Base-by-base conservation (phyloP, 2,329 filamentous ascomycete genomes). In the Calonectria naviculata region DNA sequence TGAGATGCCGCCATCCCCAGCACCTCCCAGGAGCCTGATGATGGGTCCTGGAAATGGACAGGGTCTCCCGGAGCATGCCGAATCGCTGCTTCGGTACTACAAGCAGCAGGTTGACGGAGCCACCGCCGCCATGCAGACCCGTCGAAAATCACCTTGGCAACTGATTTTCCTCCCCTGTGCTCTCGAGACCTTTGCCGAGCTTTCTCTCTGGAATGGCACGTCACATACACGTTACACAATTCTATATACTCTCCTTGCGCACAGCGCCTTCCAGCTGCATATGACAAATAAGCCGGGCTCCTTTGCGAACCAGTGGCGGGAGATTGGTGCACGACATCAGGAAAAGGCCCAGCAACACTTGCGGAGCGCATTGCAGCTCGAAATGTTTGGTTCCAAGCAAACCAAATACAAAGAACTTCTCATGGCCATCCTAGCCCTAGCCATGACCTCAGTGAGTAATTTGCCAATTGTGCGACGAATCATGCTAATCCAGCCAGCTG, bases 401-500 rank as follows among this genome's bases (percentile, higher is more conserved):
- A 80, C 82, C 5, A 85, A 85, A 34, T 87, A 87, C 65, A 86
- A 85, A 28, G 82, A 84, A 8, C 80, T 85, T 1, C 74, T 87
- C 9, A 86, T 87, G 81, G 84, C 85, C 0, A 81, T 87, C 0
- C 78, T 87, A 5, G 75, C 73, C 0, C 74, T 78, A 66, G 76
- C 76, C 0, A 78, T 76, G 75, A 78, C 75, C 9, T 78, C 75
- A 4, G 76, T 75, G 47, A 42, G 15, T 7, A 2, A 15, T 15
- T 31, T 1, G 1, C 1, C 0, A 5, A 2, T 2, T 13, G 4
- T 3, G 0, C 0, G 0, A 15, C 0, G 3, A 8, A 1, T 0
- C 13, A 24, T 13, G 8, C 66, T 77, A 46, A 75, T 13, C 5
- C 3, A 1, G 13, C 10, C 21, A 78, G 76, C 36, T 78, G 0